Percentiles rank a stretch among this genome's conserved stretches.
These are phyloP conservation scores for Euptelea pleiosperma DNA, from an alignment of 164 flowering plant species.

Conservation along the genomic window DNA sequence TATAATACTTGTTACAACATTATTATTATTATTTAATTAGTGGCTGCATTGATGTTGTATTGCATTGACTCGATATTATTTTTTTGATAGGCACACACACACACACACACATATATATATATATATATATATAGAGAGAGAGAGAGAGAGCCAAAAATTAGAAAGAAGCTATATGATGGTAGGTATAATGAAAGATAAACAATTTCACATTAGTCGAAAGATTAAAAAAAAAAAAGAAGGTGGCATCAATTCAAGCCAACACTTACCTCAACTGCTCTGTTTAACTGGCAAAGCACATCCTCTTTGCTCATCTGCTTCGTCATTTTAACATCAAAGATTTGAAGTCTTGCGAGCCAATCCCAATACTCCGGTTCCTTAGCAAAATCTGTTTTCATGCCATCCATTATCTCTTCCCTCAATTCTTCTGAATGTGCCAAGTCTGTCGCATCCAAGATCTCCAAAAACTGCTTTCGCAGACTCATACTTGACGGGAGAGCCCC, in stretches of 20 bases:
- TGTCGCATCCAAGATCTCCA: slow-evolving; percentile 62
- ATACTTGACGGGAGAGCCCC: slow-evolving; percentile 68
- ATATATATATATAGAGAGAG: too few relatives aligned
- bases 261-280: slow-evolving; percentile 59
- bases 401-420: slow-evolving; percentile 50
- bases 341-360: slow-evolving; percentile 87
- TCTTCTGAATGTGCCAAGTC: slow-evolving; percentile 59
- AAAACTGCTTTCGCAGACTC: slow-evolving; percentile 52
- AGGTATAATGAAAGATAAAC: background rate
- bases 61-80: too few relatives aligned
- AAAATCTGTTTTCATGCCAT: slow-evolving; percentile 72
- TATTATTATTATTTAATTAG: too few relatives aligned
- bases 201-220: background rate
- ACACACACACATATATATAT: too few relatives aligned
- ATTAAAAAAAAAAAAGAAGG: background rate
- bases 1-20: too few relatives aligned
- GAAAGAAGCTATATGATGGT: background rate
- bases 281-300: slow-evolving; percentile 22
- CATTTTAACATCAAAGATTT: slow-evolving; percentile 21
- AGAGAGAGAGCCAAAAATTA: too few relatives aligned
- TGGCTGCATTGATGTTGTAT: too few relatives aligned
- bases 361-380: slow-evolving; percentile 65
- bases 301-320: slow-evolving; percentile 19
- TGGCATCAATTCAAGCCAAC: background rate
- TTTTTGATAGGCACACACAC: too few relatives aligned